Conservation (phyloP, 2,329 filamentous ascomycete genomes). For the Pseudovirgaria hyperparasitica region DNA sequence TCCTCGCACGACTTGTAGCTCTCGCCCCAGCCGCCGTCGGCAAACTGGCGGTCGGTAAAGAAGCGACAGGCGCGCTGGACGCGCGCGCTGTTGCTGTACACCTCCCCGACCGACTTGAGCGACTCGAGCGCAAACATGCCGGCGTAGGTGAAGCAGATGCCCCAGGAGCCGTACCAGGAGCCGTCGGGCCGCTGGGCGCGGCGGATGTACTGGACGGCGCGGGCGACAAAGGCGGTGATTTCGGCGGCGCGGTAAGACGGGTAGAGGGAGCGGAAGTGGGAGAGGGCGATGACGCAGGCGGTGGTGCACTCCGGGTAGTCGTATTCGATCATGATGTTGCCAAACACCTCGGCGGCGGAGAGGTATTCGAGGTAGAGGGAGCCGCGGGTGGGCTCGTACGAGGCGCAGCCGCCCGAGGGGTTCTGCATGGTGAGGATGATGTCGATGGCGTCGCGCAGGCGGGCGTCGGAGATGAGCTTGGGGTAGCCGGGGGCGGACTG, state of each 20-base stretch:
- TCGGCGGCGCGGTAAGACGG: constrained; percentile 67
- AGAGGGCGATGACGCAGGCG: constrained; percentile 77
- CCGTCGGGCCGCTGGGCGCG: constrained; percentile 65
- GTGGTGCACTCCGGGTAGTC: constrained; percentile 98
- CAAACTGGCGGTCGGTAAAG: constrained; percentile 68
- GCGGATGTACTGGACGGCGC: constrained; percentile 75
- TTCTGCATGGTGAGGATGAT: constrained; percentile 90
- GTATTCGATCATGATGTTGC: constrained; percentile 96
- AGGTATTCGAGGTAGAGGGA: constrained; percentile 68
- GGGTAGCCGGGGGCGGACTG: constrained; percentile 71
- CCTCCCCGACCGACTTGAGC: constrained; percentile 69
- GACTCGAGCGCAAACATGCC: constrained; percentile 93
- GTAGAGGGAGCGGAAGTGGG: constrained; percentile 68
- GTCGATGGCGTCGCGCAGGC: constrained; percentile 80
- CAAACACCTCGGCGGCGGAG: constrained; percentile 94
- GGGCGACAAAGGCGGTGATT: constrained; percentile 57
- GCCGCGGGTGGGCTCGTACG: constrained; percentile 76
- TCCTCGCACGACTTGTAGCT: constrained; percentile 78
- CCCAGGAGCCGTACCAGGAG: constrained; percentile 98
- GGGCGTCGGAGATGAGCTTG: constrained; percentile 56
- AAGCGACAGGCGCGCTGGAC: constrained; percentile 73
- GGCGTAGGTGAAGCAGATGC: constrained; percentile 95
- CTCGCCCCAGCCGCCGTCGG: constrained; percentile 93
- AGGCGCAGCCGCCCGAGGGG: constrained; percentile 69
- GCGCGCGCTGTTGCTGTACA: constrained; percentile 57